Percentiles rank a stretch among this genome's conserved stretches.
Conservation (phyloP, 2,329 filamentous ascomycete species). For the Aspergillus eucalypticola region DNA sequence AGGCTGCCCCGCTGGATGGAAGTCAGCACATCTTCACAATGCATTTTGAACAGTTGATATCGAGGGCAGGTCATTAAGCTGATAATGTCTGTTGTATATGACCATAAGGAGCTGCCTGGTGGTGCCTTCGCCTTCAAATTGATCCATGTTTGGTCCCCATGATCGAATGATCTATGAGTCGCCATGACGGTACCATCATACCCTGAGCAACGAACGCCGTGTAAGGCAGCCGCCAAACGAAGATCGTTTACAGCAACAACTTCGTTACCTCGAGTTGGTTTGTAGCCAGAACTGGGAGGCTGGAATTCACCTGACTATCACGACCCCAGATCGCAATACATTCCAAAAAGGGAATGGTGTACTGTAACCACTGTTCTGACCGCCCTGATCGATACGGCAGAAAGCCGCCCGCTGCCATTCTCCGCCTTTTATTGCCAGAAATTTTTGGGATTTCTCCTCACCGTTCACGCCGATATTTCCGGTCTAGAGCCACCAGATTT, state of each 20-base stretch:
- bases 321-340: background rate
- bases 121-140: too few relatives aligned
- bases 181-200: too few relatives aligned
- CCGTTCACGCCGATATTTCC: background rate
- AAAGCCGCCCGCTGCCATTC: background rate
- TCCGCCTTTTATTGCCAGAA: conserved; percentile 20
- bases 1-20: background rate
- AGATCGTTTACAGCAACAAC: too few relatives aligned
- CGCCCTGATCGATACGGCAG: background rate
- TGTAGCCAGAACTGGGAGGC: background rate
- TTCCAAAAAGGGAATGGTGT: background rate
- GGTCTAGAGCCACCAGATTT: background rate
- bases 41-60: too few relatives aligned
- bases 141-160: too few relatives aligned
- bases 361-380: background rate
- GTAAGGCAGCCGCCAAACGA: too few relatives aligned
- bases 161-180: too few relatives aligned
- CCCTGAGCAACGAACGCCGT: too few relatives aligned
- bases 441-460: conserved; percentile 15
- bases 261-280: too few relatives aligned
- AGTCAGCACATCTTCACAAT: background rate
- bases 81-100: too few relatives aligned
- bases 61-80: too few relatives aligned
- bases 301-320: background rate
- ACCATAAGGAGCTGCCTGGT: too few relatives aligned